Conservation (phyloP, 1,284 basidiomycete genomes). For the Pulchroboletus neoregius region DNA sequence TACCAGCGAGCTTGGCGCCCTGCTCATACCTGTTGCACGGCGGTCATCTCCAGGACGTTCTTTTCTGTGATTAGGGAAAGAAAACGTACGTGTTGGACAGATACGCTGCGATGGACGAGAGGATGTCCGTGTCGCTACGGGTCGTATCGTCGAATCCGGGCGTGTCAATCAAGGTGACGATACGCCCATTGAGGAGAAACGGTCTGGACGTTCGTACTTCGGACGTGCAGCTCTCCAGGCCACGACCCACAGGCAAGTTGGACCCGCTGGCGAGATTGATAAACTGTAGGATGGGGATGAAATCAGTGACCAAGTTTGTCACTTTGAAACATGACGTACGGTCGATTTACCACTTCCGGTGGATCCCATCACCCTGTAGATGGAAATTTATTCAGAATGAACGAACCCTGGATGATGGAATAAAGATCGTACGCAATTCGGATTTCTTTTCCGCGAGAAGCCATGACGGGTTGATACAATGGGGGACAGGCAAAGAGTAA, state of each 20-base stretch:
- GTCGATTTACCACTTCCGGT: slow-evolving; percentile 45
- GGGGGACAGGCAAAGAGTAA: neutral
- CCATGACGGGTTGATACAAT: slow-evolving; percentile 17
- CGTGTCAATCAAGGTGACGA: slow-evolving; percentile 37
- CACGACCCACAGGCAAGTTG: slow-evolving; percentile 32
- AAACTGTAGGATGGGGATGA: slow-evolving; percentile 22
- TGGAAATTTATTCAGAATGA: neutral
- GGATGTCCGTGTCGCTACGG: slow-evolving; percentile 38
- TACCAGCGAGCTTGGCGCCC: slow-evolving; percentile 43
- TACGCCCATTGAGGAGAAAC: slow-evolving; percentile 31
- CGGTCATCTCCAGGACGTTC: neutral
- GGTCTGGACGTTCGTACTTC: slow-evolving; percentile 32
- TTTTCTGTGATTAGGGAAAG: neutral
- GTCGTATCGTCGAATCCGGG: slow-evolving; percentile 42
- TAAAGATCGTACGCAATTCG: slow-evolving; percentile 30
- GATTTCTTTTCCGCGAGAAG: slow-evolving; percentile 30
- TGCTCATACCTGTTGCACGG: slow-evolving; percentile 34
- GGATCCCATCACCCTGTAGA: slow-evolving; percentile 42
- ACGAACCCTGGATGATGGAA: neutral
- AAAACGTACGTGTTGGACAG: slow-evolving; percentile 33
- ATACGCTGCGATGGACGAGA: slow-evolving; percentile 36
- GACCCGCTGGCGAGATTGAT: slow-evolving; percentile 37
- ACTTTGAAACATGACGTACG: slow-evolving; percentile 32
- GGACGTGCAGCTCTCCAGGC: slow-evolving; percentile 36
- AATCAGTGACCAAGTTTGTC: neutral